phyloP scores from a whole-genome alignment of 805 yeast species.

The Saccharomycopsis selenospora region DNA sequence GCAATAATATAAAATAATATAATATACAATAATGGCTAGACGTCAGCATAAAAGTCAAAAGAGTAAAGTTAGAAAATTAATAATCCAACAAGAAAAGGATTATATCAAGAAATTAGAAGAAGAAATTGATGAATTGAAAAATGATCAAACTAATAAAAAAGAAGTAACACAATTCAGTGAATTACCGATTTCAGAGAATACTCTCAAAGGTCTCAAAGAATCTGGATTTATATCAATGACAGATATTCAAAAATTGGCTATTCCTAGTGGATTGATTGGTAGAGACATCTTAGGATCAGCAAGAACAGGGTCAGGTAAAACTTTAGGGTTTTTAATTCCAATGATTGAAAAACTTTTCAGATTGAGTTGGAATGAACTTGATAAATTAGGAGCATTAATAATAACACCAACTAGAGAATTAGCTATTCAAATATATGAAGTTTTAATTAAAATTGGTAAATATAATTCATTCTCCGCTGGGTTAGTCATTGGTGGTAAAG shows the following conservation, averaged over 20 bases:
- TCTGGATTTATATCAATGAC: constrained; percentile 78
- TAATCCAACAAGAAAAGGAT: constrained; percentile 3
- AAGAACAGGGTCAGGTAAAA: constrained; percentile 79
- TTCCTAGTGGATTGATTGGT: constrained; percentile 70
- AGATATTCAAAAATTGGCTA: constrained; percentile 75
- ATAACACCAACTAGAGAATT: constrained; percentile 91
- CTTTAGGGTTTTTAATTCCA: constrained; percentile 80
- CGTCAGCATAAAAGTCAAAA: neutral
- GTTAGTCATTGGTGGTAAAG: constrained; percentile 89
- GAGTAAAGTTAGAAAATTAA: constrained; percentile 1
- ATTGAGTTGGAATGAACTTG: constrained; percentile 70
- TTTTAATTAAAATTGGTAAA: constrained; percentile 72
- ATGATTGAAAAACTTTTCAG: constrained; percentile 61
- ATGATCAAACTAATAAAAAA: constrained; percentile 22
- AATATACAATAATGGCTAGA: constrained; percentile 1
- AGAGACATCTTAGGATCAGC: constrained; percentile 83
- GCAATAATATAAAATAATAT: neutral
- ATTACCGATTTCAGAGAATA: constrained; percentile 62
- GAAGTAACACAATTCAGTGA: constrained; percentile 54
- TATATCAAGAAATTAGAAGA: constrained; percentile 1
- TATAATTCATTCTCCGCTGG: constrained; percentile 78
- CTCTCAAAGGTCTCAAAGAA: constrained; percentile 65
- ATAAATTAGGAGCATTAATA: constrained; percentile 83
- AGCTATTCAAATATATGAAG: constrained; percentile 88
- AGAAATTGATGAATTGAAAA: constrained; percentile 7